Evolutionary conservation across 2,329 filamentous ascomycete genomes (phyloP).

Genomic region (Penicillium sp.): DNA sequence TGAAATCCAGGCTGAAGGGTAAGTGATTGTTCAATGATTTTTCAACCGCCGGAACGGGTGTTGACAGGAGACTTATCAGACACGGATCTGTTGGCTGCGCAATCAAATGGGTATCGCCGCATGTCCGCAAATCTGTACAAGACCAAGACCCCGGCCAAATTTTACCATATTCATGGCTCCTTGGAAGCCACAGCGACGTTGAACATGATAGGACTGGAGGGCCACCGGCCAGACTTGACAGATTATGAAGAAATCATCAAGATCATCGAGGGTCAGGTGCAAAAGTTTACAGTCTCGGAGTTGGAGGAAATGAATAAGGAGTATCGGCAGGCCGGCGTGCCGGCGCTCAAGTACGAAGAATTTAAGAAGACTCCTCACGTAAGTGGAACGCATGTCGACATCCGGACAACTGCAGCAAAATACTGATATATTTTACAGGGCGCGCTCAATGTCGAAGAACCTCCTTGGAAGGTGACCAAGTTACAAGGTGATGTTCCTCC

Average conservation of each 20-base stretch:
- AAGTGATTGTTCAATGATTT: background rate
- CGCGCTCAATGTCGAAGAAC: constrained; percentile 36
- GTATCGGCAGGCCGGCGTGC: constrained; percentile 59
- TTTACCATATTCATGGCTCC: constrained; percentile 73
- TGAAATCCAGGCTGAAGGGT: constrained; percentile 42
- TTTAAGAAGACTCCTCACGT: constrained; percentile 59
- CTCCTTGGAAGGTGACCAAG: constrained; percentile 36
- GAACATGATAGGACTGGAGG: constrained; percentile 65
- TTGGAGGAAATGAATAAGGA: constrained; percentile 58
- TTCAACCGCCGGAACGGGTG: background rate
- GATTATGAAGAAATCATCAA: constrained; percentile 59
- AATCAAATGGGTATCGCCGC: constrained; percentile 68
- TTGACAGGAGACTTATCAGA: constrained; percentile 49
- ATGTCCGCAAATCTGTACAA: constrained; percentile 70
- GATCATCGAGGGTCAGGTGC: constrained; percentile 59
- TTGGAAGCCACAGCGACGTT: constrained; percentile 68
- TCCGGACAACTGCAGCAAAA: background rate
- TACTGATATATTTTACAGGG: constrained; percentile 21
- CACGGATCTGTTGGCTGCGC: constrained; percentile 67
- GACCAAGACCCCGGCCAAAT: constrained; percentile 64
- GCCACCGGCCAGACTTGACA: constrained; percentile 59
- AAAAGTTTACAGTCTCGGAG: constrained; percentile 52
- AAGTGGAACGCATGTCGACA: constrained; percentile 17
- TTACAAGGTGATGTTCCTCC: constrained; percentile 29
- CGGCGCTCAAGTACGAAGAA: constrained; percentile 58